Evolutionary conservation across 371 early-diverging fungal species (phyloP).

Genomic region (Rhizopus arrhizus): DNA sequence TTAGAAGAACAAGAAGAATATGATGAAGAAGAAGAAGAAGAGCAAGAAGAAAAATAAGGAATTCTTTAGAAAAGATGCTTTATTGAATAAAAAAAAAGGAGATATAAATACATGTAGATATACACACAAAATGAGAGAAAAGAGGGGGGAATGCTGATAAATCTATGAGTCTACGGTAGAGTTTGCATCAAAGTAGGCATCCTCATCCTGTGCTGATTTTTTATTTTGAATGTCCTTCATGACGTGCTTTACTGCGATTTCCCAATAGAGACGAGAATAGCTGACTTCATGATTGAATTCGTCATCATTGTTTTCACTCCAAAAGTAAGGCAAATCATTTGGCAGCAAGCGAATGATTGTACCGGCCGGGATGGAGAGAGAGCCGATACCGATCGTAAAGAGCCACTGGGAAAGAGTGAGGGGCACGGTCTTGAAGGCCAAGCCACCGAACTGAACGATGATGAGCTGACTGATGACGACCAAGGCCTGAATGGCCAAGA

Average conservation of each 20-base stretch:
- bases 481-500: conserved; percentile 67
- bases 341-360: conserved; percentile 72
- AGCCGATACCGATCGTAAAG: conserved; percentile 67
- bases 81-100: background rate
- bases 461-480: conserved; percentile 70
- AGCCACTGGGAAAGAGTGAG: conserved; percentile 75
- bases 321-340: conserved; percentile 29
- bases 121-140: background rate
- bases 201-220: background rate
- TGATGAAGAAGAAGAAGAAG: conserved; percentile 34
- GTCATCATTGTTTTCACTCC: conserved; percentile 46
- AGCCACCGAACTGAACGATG: conserved; percentile 84
- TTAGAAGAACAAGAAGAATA: conserved; percentile 58
- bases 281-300: conserved; percentile 45
- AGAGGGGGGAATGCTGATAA: background rate
- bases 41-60: conserved; percentile 4
- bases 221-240: conserved; percentile 8
- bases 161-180: too few relatives aligned
- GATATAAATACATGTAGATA: background rate
- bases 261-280: conserved; percentile 44
- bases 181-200: background rate
- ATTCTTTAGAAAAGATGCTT: background rate
- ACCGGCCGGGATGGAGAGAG: conserved; percentile 79
- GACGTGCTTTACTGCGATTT: conserved; percentile 26
- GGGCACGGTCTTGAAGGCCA: conserved; percentile 77